These are phyloP conservation scores for Oenanthe sinensis DNA, from an alignment of 129 eudicot species.

Conservation along the genomic window DNA sequence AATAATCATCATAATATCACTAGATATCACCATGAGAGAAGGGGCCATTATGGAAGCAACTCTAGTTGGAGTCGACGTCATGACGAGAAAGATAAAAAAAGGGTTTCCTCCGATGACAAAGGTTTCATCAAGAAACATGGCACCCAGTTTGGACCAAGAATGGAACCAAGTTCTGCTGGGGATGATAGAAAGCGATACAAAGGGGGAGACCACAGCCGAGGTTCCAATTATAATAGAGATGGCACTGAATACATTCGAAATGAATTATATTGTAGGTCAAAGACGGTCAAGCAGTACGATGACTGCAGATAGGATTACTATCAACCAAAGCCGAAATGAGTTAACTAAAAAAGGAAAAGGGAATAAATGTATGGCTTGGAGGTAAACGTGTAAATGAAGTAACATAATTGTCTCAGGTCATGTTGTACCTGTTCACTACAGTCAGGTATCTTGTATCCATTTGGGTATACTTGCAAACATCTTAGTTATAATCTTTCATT, in stretches of 20 bases:
- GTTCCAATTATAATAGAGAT: conserved; percentile 22
- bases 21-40: conserved; percentile 29
- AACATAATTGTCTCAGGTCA: conserved; percentile 3
- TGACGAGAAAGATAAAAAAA: conserved; percentile 33
- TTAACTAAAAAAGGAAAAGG: conserved; percentile 18
- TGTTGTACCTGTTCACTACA: conserved; percentile 31
- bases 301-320: conserved; percentile 30
- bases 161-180: conserved; percentile 13
- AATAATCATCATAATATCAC: conserved; percentile 23
- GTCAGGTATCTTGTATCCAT: conserved; percentile 35
- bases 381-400: conserved; percentile 55
- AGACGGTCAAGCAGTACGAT: conserved; percentile 29
- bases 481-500: conserved; percentile 15
- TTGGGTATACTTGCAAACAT: conserved; percentile 34
- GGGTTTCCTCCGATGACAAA: conserved; percentile 18
- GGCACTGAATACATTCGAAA: conserved; percentile 20
- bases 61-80: conserved; percentile 38
- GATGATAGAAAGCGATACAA: conserved; percentile 17
- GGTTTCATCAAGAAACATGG: conserved; percentile 15
- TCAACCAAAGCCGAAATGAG: conserved; percentile 43
- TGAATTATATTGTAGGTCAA: conserved; percentile 22
- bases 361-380: conserved; percentile 27
- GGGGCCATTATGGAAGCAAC: conserved; percentile 42
- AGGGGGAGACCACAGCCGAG: conserved; percentile 22
- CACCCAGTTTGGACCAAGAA: conserved; percentile 11